phyloP scores from a whole-genome alignment of 1,139 yeast species.

The Yamadazyma dendronema region DNA sequence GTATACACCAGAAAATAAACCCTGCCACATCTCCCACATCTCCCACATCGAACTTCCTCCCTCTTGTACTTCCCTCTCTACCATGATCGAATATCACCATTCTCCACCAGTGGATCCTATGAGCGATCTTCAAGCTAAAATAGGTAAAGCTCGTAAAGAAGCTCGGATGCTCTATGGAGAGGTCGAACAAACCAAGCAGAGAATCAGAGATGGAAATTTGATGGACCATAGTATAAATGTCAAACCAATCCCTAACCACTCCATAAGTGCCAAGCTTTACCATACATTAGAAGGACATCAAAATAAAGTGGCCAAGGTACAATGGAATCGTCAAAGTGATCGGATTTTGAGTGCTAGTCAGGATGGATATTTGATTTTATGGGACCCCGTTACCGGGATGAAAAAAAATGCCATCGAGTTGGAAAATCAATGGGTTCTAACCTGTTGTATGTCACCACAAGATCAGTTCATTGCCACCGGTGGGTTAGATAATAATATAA shows the following conservation, averaged over 20 bases:
- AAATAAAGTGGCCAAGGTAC: constrained; percentile 66
- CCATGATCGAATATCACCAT: background rate
- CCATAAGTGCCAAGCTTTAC: constrained; percentile 33
- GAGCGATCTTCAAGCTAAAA: constrained; percentile 16
- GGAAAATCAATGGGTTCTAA: constrained; percentile 75
- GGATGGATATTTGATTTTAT: constrained; percentile 80
- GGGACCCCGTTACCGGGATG: constrained; percentile 77
- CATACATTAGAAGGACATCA: constrained; percentile 67
- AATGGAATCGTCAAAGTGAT: constrained; percentile 65
- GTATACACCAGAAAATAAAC: too few relatives aligned
- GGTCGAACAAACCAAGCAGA: constrained; percentile 41
- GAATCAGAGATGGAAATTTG: constrained; percentile 48
- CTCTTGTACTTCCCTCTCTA: too few relatives aligned
- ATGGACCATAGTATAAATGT: constrained; percentile 34
- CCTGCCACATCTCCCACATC: too few relatives aligned
- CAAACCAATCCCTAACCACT: constrained; percentile 29
- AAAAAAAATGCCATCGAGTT: constrained; percentile 69
- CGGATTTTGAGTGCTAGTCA: constrained; percentile 73
- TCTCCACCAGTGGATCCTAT: background rate
- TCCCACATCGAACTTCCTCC: too few relatives aligned
- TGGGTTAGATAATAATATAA: constrained; percentile 77
- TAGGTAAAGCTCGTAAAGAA: constrained; percentile 42
- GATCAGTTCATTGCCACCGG: constrained; percentile 72
- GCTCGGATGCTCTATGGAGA: constrained; percentile 49
- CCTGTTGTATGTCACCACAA: constrained; percentile 72